Evolutionary conservation across 1,284 basidiomycete genomes (phyloP), one percentile per base, ranked within the genome.

Genomic region (Omphalotus olearius): DNA sequence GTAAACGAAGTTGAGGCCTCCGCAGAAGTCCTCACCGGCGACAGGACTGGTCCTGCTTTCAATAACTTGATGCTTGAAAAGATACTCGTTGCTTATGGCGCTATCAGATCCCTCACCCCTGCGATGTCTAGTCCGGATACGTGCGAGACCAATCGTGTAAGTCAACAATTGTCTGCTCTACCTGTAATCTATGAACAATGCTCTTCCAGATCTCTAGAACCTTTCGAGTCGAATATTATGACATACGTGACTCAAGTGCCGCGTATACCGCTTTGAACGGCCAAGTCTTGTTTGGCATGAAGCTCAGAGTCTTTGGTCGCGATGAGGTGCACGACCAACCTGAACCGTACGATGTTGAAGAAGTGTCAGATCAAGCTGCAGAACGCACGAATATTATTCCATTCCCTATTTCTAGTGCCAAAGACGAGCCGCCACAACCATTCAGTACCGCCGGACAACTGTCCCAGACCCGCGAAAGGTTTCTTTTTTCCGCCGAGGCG

Each of bases 201-300:
- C 17, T 10, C 16, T 23, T 35, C 13, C 11, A 54, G 47, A n/a
- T 23, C 6, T 40, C 47, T 11, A 63, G 77, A 66, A 64, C 72
- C 23, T 86, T 79, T 64, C 66, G 67, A 43, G 76, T 81, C 43
- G 84, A 88, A 56, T 89, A 79, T 60, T 82, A 73, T 61, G 83
- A 89, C 60, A 69, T 76, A 17, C 73, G 81, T 28, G 74, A 78
- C 41, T 79, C 80, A 4, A 66, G 69, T 33, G 67, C 69, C 6
- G 76, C 78, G 39, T 76, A 72, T 57, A 62, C 59, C 47, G 65
- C 64, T 45, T 58, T 82, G 26, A 56, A 78, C 36, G 69, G 67
- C 14, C 66, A 68, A 39, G 59, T 64, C 37, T 59, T 76, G 36
- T 75, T 74, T 53, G 76, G 72, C 35, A 71, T 78, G 70, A 71